Evolutionary conservation across 768 basidiomycete genomes (phyloP), one percentile per base, ranked within the genome.

Genomic region (Kondoa malvinella): DNA sequence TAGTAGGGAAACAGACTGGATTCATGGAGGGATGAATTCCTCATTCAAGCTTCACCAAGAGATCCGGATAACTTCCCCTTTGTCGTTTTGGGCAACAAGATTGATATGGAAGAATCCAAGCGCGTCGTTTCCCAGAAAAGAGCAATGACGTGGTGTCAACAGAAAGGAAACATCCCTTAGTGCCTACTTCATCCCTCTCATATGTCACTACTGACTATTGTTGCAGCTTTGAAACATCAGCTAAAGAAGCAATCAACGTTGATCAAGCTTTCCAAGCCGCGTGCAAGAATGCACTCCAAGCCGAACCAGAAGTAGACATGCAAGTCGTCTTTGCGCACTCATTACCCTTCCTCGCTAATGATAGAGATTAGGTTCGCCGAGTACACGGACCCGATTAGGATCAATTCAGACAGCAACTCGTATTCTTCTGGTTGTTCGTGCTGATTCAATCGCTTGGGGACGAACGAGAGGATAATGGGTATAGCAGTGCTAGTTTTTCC

Each of bases 21-120:
- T 79, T 92, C 91, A 76, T 99, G 95, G 95, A 83, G 95, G 69
- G 95, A 99, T 78, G 95, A 99, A 78, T 99, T 99, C 79, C 84
- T 99, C 73, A 95, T 99, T 74, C 80, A 99, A 80, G 95, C 95
- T 14, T 92, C 89, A 76, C 95, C 95, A 58, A 91, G 94, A 76
- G 94, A 97, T 78, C 92, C 95, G 56, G 95, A 97, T 82, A 96
- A 96, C 81, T 99, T 99, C 78, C 95, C 95, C 3, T 99, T 99
- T 75, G 92, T 99, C 67, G 94, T 99, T 15, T 80, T 99, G 69
- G 95, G 95, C n/a, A 99, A 99, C 81, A 99, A 99, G 89, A 94
- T 99, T 77, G 95, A 99, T 77, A 89, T 96, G 75, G 95, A 97
- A 80, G 95, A 97, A 81, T 88, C 86, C 77, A 97, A 96, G 78